Evolutionary conservation across 2,329 filamentous ascomycete species (phyloP).

Genomic region (Atkinsonella texensis): DNA sequence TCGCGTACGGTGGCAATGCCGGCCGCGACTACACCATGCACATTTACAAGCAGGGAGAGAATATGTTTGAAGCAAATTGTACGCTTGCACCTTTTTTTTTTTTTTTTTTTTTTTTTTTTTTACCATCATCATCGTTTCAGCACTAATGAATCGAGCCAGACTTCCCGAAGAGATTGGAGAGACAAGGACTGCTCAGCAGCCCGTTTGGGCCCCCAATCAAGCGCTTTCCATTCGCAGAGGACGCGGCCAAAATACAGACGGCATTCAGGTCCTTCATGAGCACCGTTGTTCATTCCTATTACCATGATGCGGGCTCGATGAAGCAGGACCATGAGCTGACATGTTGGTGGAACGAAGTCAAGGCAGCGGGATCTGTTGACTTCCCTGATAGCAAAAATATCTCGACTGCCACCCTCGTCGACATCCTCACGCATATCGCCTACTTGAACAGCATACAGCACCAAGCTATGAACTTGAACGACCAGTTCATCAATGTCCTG

Average conservation of each 20-base stretch:
- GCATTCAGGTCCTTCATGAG: constrained; percentile 26
- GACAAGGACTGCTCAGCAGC: constrained; percentile 28
- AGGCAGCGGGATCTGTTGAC: constrained; percentile 24
- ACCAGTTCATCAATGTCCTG: constrained; percentile 22
- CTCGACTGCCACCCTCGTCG: constrained; percentile 20
- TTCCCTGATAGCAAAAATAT: constrained; percentile 22
- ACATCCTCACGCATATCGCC: constrained; percentile 26
- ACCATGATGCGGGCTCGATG: constrained; percentile 21
- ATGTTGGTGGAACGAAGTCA: constrained; percentile 31
- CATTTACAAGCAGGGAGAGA: background rate
- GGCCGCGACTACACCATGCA: background rate
- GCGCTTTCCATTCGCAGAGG: constrained; percentile 32
- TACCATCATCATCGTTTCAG: background rate
- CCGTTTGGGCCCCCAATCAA: constrained; percentile 23
- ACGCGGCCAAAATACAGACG: constrained; percentile 24
- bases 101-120: background rate
- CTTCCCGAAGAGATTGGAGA: constrained; percentile 23
- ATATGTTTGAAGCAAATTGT: constrained; percentile 1
- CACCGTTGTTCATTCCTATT: constrained; percentile 32
- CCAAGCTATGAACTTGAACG: constrained; percentile 30
- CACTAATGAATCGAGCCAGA: constrained; percentile 20
- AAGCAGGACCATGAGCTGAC: constrained; percentile 28
- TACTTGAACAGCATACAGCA: constrained; percentile 21
- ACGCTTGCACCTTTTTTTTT: background rate
- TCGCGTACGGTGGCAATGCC: background rate